Evolutionary conservation across 139 green algal species (phyloP).

Genomic region (Closterium sp.): DNA sequence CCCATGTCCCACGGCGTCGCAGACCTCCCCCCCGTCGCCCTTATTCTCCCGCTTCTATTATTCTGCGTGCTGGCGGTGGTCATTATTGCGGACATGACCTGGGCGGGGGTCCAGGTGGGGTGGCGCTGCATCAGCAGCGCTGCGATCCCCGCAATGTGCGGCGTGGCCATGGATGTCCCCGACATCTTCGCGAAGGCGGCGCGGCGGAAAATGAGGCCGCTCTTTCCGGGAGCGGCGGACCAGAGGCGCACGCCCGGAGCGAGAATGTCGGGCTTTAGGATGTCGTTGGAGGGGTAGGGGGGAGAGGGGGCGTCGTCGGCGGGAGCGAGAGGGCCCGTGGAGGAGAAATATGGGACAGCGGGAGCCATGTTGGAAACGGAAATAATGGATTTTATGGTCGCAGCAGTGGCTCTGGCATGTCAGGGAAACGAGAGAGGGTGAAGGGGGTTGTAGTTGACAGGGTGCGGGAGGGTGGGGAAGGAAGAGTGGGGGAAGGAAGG

Average conservation of each 20-base stretch:
- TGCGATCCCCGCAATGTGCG: slow-evolving; percentile 6
- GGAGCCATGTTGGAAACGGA: not conserved
- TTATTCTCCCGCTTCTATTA: not conserved
- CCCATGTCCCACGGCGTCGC: slow-evolving; percentile 1
- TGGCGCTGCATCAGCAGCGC: slow-evolving; percentile 2
- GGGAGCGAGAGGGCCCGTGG: not conserved
- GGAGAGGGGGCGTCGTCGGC: not conserved
- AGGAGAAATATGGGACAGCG: not conserved
- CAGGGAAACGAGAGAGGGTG: not conserved
- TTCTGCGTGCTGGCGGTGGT: not conserved
- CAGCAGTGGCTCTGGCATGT: not conserved
- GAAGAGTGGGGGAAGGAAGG: not conserved
- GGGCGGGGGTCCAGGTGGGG: slow-evolving; percentile 2
- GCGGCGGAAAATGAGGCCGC: not conserved
- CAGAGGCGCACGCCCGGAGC: not conserved
- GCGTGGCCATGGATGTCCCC: slow-evolving; percentile 22
- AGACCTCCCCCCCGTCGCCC: not conserved
- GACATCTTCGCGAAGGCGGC: not conserved
- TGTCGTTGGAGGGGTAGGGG: not conserved
- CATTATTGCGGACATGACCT: not conserved
- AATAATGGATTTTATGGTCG: not conserved
- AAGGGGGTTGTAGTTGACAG: too few species aligned
- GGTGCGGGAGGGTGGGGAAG: too few species aligned
- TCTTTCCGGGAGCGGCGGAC: not conserved
- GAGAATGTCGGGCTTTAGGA: slow-evolving; percentile 14